These are phyloP conservation scores for Xylaria palmicola DNA, from an alignment of 495 filamentous ascomycete species.

Conservation along the genomic window DNA sequence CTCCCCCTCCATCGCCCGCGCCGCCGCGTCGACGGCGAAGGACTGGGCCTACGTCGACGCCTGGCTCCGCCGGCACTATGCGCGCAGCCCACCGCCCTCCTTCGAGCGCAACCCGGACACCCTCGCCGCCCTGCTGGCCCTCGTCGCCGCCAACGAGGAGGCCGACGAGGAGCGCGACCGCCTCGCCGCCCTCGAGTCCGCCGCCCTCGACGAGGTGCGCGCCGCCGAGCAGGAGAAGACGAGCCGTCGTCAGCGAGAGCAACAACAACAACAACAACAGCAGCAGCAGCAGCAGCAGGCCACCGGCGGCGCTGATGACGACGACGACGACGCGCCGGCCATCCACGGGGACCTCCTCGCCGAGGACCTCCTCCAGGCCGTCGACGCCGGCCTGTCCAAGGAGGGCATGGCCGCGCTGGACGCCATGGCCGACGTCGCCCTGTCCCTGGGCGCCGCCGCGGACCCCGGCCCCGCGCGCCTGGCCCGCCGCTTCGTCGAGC, in stretches of 20 bases:
- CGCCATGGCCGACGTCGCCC: slow-evolving; percentile 39
- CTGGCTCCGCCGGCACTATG: slow-evolving; percentile 76
- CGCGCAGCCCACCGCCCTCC: slow-evolving; percentile 40
- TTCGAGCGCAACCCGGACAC: slow-evolving; percentile 89
- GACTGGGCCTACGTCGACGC: slow-evolving; percentile 86
- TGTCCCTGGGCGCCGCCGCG: slow-evolving; percentile 34
- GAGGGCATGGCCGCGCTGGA: slow-evolving; percentile 46
- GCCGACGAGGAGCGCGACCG: slow-evolving; percentile 74
- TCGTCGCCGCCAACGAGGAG: slow-evolving; percentile 74
- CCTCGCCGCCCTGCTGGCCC: slow-evolving; percentile 68
- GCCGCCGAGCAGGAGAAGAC: slow-evolving; percentile 42
- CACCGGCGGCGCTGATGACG: slow-evolving; percentile 26
- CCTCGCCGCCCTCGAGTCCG: slow-evolving; percentile 58
- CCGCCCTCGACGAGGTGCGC: slow-evolving; percentile 54
- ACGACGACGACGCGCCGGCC: slow-evolving; percentile 14
- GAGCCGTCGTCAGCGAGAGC: not conserved
- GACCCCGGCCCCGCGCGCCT: slow-evolving; percentile 22
- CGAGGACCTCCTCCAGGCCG: slow-evolving; percentile 28
- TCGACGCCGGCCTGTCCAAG: slow-evolving; percentile 40
- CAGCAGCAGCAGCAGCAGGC: not conserved
- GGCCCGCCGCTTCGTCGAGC: slow-evolving; percentile 35
- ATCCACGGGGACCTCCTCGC: slow-evolving; percentile 16
- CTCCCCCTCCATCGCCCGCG: slow-evolving; percentile 67
- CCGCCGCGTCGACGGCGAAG: slow-evolving; percentile 63
- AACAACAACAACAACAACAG: slow-evolving; percentile 16